Evolutionary conservation across 2,329 filamentous ascomycete genomes (phyloP).

Genomic region (Venturia aucupariae): DNA sequence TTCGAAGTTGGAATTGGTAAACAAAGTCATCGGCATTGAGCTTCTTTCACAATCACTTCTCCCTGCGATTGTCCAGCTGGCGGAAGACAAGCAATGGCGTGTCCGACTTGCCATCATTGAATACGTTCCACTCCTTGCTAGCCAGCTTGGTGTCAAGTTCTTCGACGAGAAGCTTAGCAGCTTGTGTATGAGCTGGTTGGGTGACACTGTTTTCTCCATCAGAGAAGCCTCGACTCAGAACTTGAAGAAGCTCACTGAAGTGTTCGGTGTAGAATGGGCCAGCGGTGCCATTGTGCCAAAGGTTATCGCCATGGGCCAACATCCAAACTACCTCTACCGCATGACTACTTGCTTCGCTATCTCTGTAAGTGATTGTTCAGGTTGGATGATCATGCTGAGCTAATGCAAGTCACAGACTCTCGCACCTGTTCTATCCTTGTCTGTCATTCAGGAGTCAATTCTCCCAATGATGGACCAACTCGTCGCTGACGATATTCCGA

Average conservation of each 20-base stretch:
- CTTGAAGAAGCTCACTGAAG: slow-evolving; percentile 95
- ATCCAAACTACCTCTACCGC: slow-evolving; percentile 97
- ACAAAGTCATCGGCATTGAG: slow-evolving; percentile 98
- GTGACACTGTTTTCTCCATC: slow-evolving; percentile 97
- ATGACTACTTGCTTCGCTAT: slow-evolving; percentile 99
- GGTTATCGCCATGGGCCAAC: slow-evolving; percentile 95
- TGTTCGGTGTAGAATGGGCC: slow-evolving; percentile 97
- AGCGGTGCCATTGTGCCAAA: slow-evolving; percentile 96
- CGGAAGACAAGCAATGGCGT: slow-evolving; percentile 98
- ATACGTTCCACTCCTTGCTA: slow-evolving; percentile 93
- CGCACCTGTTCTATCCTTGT: slow-evolving; percentile 82
- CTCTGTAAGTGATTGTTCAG: slow-evolving; percentile 56
- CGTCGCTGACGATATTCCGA: slow-evolving; percentile 88
- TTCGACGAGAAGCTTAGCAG: slow-evolving; percentile 95
- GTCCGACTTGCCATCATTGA: slow-evolving; percentile 97
- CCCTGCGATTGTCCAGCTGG: slow-evolving; percentile 92
- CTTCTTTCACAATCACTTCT: slow-evolving; percentile 92
- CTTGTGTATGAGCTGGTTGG: slow-evolving; percentile 97
- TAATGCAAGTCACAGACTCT: slow-evolving; percentile 57
- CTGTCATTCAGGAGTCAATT: slow-evolving; percentile 87
- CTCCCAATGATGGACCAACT: slow-evolving; percentile 94
- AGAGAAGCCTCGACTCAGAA: slow-evolving; percentile 96
- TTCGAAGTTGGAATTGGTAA: slow-evolving; percentile 97
- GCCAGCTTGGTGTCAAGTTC: slow-evolving; percentile 92
- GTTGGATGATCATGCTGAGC: slow-evolving; percentile 22